Conservation (phyloP, 495 filamentous ascomycete species). For the Hyaloscypha variabilis region DNA sequence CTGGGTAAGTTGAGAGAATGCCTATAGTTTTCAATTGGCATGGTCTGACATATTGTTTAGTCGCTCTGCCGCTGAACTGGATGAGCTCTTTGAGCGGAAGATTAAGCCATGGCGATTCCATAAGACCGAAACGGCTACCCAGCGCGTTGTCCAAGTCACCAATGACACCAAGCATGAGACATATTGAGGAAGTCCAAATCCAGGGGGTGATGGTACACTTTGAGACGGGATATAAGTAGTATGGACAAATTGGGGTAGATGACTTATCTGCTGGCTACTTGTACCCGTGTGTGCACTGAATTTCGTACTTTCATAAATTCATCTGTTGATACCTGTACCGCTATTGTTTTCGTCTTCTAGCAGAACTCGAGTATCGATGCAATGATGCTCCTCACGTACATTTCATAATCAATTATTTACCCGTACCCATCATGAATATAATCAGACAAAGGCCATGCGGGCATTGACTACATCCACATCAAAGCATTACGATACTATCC, state of each 20-base stretch:
- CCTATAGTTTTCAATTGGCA: not conserved
- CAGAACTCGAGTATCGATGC: too few relatives aligned
- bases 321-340: not conserved
- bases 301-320: not conserved
- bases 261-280: not conserved
- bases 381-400: too few relatives aligned
- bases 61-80: conserved; percentile 47
- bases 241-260: not conserved
- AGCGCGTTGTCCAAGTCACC: conserved; percentile 11
- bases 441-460: not conserved
- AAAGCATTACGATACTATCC: too few relatives aligned
- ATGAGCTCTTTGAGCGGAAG: conserved; percentile 52
- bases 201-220: not conserved
- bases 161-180: conserved; percentile 9
- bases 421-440: not conserved
- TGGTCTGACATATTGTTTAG: conserved; percentile 12
- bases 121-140: conserved; percentile 42
- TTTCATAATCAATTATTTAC: not conserved
- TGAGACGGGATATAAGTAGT: not conserved
- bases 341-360: not conserved
- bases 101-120: conserved; percentile 58
- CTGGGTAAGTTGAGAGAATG: conserved; percentile 9
- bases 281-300: not conserved
- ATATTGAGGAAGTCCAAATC: conserved; percentile 4
- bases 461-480: not conserved